Percentiles rank a stretch among this genome's conserved stretches.
These are phyloP conservation scores for Cercophora scortea DNA, from an alignment of 495 filamentous ascomycete genomes.

Conservation along the genomic window DNA sequence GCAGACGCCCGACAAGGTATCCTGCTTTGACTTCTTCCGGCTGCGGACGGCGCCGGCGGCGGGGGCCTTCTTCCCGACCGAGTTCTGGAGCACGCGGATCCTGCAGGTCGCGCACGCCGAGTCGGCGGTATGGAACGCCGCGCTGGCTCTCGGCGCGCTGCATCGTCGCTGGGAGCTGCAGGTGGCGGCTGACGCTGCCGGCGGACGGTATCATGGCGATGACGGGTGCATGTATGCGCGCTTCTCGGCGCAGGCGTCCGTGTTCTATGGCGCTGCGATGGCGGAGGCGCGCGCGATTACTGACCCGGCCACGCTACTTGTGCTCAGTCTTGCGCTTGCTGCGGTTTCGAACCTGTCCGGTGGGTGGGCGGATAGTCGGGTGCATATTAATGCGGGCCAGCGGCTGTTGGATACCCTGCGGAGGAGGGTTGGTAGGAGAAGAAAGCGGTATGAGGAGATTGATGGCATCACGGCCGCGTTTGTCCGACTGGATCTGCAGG, in stretches of 20 bases:
- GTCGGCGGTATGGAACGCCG: conserved; percentile 47
- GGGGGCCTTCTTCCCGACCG: conserved; percentile 8
- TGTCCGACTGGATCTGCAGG: not conserved
- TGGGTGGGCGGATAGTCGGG: conserved; percentile 4
- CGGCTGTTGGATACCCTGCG: conserved; percentile 1
- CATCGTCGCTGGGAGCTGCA: conserved; percentile 21
- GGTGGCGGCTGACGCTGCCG: not conserved
- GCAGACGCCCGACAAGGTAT: conserved; percentile 25
- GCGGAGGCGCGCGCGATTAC: conserved; percentile 6
- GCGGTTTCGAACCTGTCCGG: conserved; percentile 12
- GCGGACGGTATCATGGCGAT: not conserved
- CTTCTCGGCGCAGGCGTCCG: conserved; percentile 8
- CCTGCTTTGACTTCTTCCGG: conserved; percentile 21
- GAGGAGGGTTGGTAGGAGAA: not conserved
- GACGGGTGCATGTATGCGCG: not conserved
- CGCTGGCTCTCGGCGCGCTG: conserved; percentile 34
- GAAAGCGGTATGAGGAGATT: not conserved
- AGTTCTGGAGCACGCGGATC: conserved; percentile 45
- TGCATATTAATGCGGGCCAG: conserved; percentile 11
- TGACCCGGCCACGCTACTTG: conserved; percentile 5
- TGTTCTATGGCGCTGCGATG: conserved; percentile 7
- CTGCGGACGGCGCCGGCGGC: conserved; percentile 11
- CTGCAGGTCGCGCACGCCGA: conserved; percentile 44
- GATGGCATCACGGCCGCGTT: not conserved
- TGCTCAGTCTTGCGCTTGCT: conserved; percentile 11